Conservation (phyloP, 2,329 filamentous ascomycete genomes). For the Penicillium sumatraense region DNA sequence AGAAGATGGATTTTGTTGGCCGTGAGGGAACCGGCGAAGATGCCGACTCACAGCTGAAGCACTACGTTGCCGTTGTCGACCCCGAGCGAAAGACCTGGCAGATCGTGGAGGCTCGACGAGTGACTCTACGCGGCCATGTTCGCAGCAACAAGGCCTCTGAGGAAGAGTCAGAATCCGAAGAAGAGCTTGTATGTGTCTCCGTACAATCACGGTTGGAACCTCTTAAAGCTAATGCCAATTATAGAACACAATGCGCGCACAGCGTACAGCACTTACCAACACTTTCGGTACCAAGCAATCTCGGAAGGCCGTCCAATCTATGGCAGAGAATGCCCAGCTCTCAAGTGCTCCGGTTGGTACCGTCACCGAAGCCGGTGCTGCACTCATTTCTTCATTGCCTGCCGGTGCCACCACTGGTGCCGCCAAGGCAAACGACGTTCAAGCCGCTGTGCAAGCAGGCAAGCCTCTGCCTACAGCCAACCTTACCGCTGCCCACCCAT, state of each 20-base stretch:
- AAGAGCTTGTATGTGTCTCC: conserved; percentile 32
- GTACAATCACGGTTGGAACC: background rate
- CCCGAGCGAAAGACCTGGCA: conserved; percentile 57
- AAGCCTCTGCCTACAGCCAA: conserved; percentile 52
- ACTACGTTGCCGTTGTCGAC: conserved; percentile 67
- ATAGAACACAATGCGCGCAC: conserved; percentile 43
- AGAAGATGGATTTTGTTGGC: conserved; percentile 64
- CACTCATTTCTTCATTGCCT: conserved; percentile 49
- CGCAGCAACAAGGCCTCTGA: conserved; percentile 32
- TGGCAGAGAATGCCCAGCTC: conserved; percentile 54
- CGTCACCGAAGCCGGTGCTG: conserved; percentile 46
- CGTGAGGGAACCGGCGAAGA: conserved; percentile 52
- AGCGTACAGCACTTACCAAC: conserved; percentile 50
- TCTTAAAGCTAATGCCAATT: conserved; percentile 12
- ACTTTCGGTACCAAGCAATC: conserved; percentile 57
- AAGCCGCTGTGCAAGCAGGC: conserved; percentile 49
- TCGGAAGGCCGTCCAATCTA: conserved; percentile 52
- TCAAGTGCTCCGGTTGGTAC: conserved; percentile 43
- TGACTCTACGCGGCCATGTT: conserved; percentile 58
- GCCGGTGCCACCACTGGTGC: conserved; percentile 36
- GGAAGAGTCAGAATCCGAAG: conserved; percentile 36
- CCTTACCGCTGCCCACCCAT: conserved; percentile 47
- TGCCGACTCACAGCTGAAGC: conserved; percentile 58
- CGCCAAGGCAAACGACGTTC: conserved; percentile 39
- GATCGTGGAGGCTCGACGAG: conserved; percentile 58